Base-by-base conservation (phyloP, 495 filamentous ascomycete genomes). In the Neurospora sublineolata region DNA sequence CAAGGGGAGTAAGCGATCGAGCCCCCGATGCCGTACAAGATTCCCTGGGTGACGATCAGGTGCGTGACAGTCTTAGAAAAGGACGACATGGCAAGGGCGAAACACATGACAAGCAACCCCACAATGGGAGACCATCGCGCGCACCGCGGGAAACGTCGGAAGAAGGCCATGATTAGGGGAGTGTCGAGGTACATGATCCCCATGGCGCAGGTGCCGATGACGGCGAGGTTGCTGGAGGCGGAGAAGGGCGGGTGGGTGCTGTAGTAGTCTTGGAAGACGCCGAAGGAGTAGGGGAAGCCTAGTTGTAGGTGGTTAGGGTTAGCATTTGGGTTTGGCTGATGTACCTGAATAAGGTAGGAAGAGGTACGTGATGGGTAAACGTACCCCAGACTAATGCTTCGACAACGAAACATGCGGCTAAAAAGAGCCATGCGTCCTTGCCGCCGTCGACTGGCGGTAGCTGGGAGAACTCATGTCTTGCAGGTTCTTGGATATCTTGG, bases 361-460 rank as follows among this genome's bases (percentile, higher is more conserved):
- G 3, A 69, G 67, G 37, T 41, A 68, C 36, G 30, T 72, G 30
- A 60, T 9, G 42, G 40, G 7, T 5, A 20, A 38, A 76, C 80
- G 74, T 77, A 89, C 89, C 89, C 89, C 89, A 92, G 30, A 90
- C 81, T 12, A 91, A 77, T n/a, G 82, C 86, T 74, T 92, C 89
- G 37, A 92, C 80, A 69, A 87, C 77, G 77, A 91, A 91, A 73
- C 85, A 85, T 4, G 85, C 87, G 1, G 83, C 80, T 20, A 93
- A 82, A 72, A 89, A 90, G 0, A 90, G 80, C 87, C 87, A 92
- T 14, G 91, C 90, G 46, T 87, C 79, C 68, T 83, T 86, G 11
- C 89, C 91, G 30, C 84, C 78, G 77, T 92, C 90, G 5, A 82
- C 84, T 4, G 83, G 84, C 8, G 89, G 88, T n/a, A 91, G 80